Base-by-base conservation (phyloP, 495 filamentous ascomycete species). In the Neurospora tetrasperma region DNA sequence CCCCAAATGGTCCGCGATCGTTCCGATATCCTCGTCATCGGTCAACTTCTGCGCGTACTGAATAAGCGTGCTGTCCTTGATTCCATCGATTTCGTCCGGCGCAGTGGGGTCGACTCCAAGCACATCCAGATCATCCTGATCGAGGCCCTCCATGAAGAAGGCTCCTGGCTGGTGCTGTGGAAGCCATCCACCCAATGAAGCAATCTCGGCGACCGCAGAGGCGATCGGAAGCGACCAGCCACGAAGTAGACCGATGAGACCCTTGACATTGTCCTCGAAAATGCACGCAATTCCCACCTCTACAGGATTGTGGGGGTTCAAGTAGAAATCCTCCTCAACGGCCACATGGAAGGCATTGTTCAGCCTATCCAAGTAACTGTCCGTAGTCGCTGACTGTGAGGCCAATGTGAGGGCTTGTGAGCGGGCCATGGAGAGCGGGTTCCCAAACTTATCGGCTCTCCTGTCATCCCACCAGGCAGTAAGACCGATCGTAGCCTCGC, bases 391-490 rank as follows among this genome's bases (percentile, higher is more conserved):
- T 7, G 73, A 42, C 18, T 75, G 72, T 42, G 75, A 76, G 44
- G 68, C 76, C 74, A 76, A 71, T n/a, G 73, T 80, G 54, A 81
- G 90, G 35, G 74, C 80, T 76, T 80, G 81, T 20, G 84, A 84
- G 71, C 78, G 77, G 35, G 83, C 83, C 16, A 85, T 69, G 14
- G 78, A 72, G 71, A 78, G 74, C 39, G 76, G 74, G 73, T 78
- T 75, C 40, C 70, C 54, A 40, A 76, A 72, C 73, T 77, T 78
- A 6, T 82, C 80, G 20, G 85, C 86, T 70, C 90, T 89, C 18
- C 92, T 87, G 43, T 94, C 92, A 79, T 94, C 89, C 93, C 94
- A 96, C 94, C 94, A 97, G 1, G 90, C 89, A 11, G 93, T 91
- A 66, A 97, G 81, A 5, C 89, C 90, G 69, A 96, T 81, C 2